These are phyloP conservation scores for Sclerotinia spermophila DNA, from an alignment of 2,329 filamentous ascomycete genomes.

Conservation along the genomic window DNA sequence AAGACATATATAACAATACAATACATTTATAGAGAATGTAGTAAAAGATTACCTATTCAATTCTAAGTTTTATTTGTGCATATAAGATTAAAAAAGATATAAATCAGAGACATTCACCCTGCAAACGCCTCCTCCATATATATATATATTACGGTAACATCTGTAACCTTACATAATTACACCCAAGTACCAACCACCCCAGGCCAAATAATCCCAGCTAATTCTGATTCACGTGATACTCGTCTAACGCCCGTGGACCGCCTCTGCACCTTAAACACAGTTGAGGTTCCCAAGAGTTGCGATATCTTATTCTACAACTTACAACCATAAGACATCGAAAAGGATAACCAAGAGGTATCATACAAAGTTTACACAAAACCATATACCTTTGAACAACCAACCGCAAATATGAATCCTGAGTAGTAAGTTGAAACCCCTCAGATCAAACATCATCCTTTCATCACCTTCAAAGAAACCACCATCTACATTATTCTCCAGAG, in stretches of 20 bases:
- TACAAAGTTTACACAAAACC: neutral
- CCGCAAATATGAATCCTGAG: slow-evolving; percentile 80
- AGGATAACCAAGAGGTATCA: slow-evolving; percentile 11
- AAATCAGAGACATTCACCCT: neutral
- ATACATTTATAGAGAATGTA: neutral
- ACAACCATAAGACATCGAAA: slow-evolving; percentile 10
- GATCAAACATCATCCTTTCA: slow-evolving; percentile 19
- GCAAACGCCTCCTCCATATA: neutral
- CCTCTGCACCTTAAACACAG: slow-evolving; percentile 20
- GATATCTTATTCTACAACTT: slow-evolving; percentile 16
- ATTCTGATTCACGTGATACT: slow-evolving; percentile 13
- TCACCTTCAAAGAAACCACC: slow-evolving; percentile 20
- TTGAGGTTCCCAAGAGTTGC: slow-evolving; percentile 15
- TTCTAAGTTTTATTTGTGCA: neutral
- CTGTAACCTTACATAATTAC: too few relatives aligned
- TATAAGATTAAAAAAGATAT: neutral
- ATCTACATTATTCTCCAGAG: neutral
- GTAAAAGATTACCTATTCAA: too few relatives aligned
- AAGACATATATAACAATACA: too few relatives aligned
- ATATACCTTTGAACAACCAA: neutral
- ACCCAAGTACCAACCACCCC: neutral
- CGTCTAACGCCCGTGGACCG: slow-evolving; percentile 20
- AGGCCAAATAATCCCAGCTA: neutral
- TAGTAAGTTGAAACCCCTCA: slow-evolving; percentile 58
- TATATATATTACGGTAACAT: too few relatives aligned